Conservation (phyloP, 2,329 filamentous ascomycete genomes). For the Nakataea oryzae region DNA sequence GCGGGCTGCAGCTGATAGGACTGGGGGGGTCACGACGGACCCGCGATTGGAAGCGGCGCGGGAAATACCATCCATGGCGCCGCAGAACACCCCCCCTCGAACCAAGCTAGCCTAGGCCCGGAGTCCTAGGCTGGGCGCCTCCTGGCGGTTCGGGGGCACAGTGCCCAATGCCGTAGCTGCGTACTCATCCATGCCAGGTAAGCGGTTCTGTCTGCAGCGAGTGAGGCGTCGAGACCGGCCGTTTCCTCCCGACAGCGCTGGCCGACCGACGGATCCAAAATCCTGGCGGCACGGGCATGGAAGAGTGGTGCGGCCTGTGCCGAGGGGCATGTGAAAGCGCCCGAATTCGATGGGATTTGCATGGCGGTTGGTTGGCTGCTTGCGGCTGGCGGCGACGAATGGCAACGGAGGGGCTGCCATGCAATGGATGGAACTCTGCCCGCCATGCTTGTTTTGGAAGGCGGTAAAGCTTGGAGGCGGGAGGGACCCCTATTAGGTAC, state of each 20-base stretch:
- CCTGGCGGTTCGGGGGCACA: too few relatives aligned
- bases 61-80: neutral
- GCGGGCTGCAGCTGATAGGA: neutral
- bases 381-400: too few relatives aligned
- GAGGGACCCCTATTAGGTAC: neutral
- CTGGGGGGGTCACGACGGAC: neutral
- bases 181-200: too few relatives aligned
- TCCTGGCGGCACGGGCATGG: neutral
- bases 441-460: neutral
- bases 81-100: neutral
- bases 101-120: too few relatives aligned
- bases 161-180: neutral
- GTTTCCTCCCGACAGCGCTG: neutral
- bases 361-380: neutral
- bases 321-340: neutral
- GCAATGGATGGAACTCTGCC: neutral
- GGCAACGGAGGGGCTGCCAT: too few relatives aligned
- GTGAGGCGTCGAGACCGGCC: neutral
- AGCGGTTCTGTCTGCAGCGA: too few relatives aligned
- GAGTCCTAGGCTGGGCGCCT: too few relatives aligned
- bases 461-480: neutral
- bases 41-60: neutral
- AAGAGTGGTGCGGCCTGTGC: neutral
- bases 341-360: neutral
- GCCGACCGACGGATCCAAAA: too few relatives aligned